Percentiles rank a stretch among this genome's conserved stretches.
Evolutionary conservation across 2,329 filamentous ascomycete species (phyloP).

Genomic region (Ophiocordyceps robertsii): DNA sequence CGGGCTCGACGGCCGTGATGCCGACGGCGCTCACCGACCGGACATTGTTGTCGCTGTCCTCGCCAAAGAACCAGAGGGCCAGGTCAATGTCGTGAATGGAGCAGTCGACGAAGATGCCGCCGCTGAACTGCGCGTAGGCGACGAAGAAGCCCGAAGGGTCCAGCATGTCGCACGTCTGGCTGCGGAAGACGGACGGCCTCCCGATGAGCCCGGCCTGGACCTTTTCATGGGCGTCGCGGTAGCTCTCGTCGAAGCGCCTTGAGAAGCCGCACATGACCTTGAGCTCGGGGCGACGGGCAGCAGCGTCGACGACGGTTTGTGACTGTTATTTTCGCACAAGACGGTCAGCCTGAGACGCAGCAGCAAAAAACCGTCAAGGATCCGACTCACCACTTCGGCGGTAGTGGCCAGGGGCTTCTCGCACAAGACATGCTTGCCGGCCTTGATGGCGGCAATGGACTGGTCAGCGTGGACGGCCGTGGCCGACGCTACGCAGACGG

Average conservation of each 20-base stretch:
- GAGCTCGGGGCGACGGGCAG: slow-evolving; percentile 37
- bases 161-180: slow-evolving; percentile 54
- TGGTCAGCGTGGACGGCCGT: slow-evolving; percentile 45
- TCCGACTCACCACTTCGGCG: slow-evolving; percentile 36
- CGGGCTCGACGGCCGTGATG: slow-evolving; percentile 14
- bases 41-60: slow-evolving; percentile 10
- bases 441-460: slow-evolving; percentile 39
- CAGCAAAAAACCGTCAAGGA: no score
- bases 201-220: slow-evolving; percentile 43
- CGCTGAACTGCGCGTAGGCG: slow-evolving; percentile 47
- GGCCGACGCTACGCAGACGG: slow-evolving; percentile 25
- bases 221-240: slow-evolving; percentile 43
- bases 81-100: slow-evolving; percentile 50
- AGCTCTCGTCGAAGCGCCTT: slow-evolving; percentile 44
- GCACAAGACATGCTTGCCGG: slow-evolving; percentile 41
- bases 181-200: slow-evolving; percentile 44
- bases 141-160: slow-evolving; percentile 56
- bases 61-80: slow-evolving; percentile 16
- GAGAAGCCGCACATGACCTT: slow-evolving; percentile 39
- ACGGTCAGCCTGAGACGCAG: not conserved
- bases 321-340: slow-evolving; percentile 24
- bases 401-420: slow-evolving; percentile 47
- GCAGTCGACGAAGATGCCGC: slow-evolving; percentile 60
- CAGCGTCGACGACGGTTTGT: slow-evolving; percentile 42
- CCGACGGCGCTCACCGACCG: slow-evolving; percentile 14